Base-by-base conservation (phyloP, 345 rosid genomes). In the Microthlaspi erraticum region DNA sequence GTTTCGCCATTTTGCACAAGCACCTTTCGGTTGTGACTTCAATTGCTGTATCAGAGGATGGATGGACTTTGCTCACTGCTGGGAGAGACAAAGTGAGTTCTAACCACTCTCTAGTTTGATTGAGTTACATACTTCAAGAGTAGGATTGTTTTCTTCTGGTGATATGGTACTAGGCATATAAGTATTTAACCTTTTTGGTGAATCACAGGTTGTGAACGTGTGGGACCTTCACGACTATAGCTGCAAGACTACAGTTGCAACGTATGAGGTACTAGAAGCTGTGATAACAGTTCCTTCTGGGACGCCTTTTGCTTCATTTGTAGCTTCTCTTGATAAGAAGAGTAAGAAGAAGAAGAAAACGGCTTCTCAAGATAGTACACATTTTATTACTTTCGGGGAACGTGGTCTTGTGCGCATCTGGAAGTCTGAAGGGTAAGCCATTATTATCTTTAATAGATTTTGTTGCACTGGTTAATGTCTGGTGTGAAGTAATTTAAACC, bases 11-110 rank as follows among this genome's bases (percentile, higher is more conserved):
- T 60, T 63, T 94, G 37, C 89, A 86, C n/a, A 90, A 69, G 59
- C 97, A 94, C 77, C 87, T 89, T 76, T 89, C 99, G 55, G 75
- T 87, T 17, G 95, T 94, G 54, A 89, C 93, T 56, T 85, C 97
- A 43, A 66, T 94, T 79, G 87, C 87, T 65, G 38, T 94, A 43
- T 86, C 98, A 38, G 87, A 82, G 73, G 99, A 94, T 87, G 93
- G 97, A 59, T 83, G 82, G 81, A 82, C 87, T 32, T 75, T 94
- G 73, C 86, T 91, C 17, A 88, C 77, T 74, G 89, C 95, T 57
- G 97, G 97, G 67, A 87, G 99, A 77, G 99, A 91, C 79, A 94
- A 91, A 89, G 98, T 82, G 76, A 19, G 83, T 49, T 64, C 57
- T 44, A 58, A 38, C 9, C 51, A 23, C 39, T 60, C 54, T 39